Evolutionary conservation across 805 yeast species (phyloP).

Genomic region (Saccharomycopsis schoenii): DNA sequence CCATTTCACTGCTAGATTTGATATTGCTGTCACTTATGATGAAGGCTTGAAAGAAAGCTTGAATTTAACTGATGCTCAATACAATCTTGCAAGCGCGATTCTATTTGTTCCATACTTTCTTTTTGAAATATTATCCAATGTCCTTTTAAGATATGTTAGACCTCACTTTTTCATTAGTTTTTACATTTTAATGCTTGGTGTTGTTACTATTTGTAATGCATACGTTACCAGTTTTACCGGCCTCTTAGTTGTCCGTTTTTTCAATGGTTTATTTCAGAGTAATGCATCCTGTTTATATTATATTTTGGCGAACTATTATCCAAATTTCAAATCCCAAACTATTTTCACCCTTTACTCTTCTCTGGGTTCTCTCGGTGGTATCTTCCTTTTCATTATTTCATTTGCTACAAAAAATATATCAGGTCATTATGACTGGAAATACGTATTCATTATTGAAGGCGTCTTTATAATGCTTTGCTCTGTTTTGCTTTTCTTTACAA

Average conservation of each 20-base stretch:
- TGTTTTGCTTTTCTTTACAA: slow-evolving; percentile 27
- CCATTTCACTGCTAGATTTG: slow-evolving; percentile 17
- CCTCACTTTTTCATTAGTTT: slow-evolving; percentile 18
- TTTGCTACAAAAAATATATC: slow-evolving; percentile 1
- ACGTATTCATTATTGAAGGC: slow-evolving; percentile 46
- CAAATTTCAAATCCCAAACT: slow-evolving; percentile 13
- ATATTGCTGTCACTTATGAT: slow-evolving; percentile 15
- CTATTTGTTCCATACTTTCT: slow-evolving; percentile 16
- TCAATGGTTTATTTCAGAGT: slow-evolving; percentile 16
- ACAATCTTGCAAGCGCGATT: slow-evolving; percentile 13
- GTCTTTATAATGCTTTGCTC: slow-evolving; percentile 32
- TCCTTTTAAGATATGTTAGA: slow-evolving; percentile 14
- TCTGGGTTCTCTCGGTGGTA: slow-evolving; percentile 14
- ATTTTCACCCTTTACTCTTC: slow-evolving; percentile 16
- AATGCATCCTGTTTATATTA: slow-evolving; percentile 16
- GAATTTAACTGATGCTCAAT: slow-evolving; percentile 5
- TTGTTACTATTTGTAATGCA: slow-evolving; percentile 13
- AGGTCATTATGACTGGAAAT: slow-evolving; percentile 31
- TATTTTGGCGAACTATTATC: slow-evolving; percentile 17
- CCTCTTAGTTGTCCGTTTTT: slow-evolving; percentile 11
- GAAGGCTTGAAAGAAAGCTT: slow-evolving; percentile 12
- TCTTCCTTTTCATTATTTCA: slow-evolving; percentile 9
- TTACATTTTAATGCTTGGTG: slow-evolving; percentile 16
- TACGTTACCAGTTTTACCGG: slow-evolving; percentile 14
- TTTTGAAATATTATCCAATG: slow-evolving; percentile 15